Evolutionary conservation across 1,284 basidiomycete species (phyloP).

Genomic region (Ustilago loliicola): DNA sequence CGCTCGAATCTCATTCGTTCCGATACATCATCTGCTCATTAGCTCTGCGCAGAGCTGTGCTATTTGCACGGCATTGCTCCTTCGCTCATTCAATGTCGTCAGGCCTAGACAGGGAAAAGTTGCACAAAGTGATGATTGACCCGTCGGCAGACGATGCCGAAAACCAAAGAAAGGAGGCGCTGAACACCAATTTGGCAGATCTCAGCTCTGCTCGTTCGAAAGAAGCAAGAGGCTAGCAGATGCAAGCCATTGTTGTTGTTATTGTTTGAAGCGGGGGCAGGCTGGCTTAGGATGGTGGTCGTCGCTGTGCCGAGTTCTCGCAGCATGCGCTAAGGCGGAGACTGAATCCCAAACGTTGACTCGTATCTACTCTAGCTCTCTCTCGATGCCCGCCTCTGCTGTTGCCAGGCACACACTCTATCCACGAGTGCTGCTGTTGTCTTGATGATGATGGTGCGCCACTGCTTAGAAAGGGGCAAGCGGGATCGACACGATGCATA

Average conservation of each 20-base stretch:
- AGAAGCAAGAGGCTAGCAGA: too few species aligned
- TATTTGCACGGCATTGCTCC: not conserved
- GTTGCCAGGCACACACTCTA: not conserved
- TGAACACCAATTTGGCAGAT: not conserved
- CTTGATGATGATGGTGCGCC: too few species aligned
- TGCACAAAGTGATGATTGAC: not conserved
- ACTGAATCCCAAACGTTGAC: slow-evolving; percentile 3
- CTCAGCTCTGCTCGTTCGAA: not conserved
- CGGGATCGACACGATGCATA: not conserved
- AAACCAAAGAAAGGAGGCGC: not conserved
- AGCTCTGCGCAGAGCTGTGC: not conserved
- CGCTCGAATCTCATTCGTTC: not conserved
- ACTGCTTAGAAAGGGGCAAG: not conserved
- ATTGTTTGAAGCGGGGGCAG: not conserved
- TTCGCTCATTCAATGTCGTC: not conserved
- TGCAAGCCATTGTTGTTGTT: not conserved
- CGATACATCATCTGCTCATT: not conserved
- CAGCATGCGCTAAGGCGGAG: slow-evolving; percentile 4
- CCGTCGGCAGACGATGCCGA: slow-evolving; percentile 1
- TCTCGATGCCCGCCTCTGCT: not conserved
- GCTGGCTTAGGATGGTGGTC: not conserved
- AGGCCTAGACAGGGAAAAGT: not conserved
- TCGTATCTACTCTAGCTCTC: not conserved
- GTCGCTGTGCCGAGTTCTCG: slow-evolving; percentile 10
- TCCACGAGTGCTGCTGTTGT: not conserved